Evolutionary conservation across 495 filamentous ascomycete species (phyloP).

Genomic region (Tuber indicum): DNA sequence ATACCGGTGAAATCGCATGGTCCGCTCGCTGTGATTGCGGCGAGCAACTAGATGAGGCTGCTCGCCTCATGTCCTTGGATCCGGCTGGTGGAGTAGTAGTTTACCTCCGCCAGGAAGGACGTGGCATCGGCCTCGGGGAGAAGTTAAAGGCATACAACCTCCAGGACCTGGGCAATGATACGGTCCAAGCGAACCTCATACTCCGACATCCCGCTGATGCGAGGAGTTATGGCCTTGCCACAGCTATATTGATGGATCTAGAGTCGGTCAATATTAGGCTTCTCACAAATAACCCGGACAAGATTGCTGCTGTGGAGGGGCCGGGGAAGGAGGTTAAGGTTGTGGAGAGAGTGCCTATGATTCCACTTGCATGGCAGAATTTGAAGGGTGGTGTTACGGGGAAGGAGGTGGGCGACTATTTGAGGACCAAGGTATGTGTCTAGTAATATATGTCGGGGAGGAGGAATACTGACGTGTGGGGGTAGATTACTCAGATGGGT

Average conservation of each 20-base stretch:
- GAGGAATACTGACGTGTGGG: constrained; percentile 8
- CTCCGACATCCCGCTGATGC: constrained; percentile 92
- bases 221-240: constrained; percentile 86
- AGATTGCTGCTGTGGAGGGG: constrained; percentile 89
- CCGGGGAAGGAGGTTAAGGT: constrained; percentile 80
- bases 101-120: constrained; percentile 91
- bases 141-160: constrained; percentile 98
- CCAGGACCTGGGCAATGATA: constrained; percentile 90
- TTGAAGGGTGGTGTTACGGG: constrained; percentile 75
- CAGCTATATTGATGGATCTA: constrained; percentile 84
- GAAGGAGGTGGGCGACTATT: constrained; percentile 83
- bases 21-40: constrained; percentile 96
- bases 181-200: constrained; percentile 89
- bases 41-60: constrained; percentile 95
- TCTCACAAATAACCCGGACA: constrained; percentile 97
- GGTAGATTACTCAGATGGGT: constrained; percentile 39
- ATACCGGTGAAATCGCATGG: constrained; percentile 97
- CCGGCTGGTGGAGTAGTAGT: constrained; percentile 80
- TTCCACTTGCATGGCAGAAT: constrained; percentile 88
- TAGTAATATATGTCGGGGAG: neutral
- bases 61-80: constrained; percentile 81
- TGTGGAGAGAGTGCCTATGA: constrained; percentile 86
- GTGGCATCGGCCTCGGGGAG: constrained; percentile 87
- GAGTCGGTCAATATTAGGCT: constrained; percentile 70
- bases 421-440: constrained; percentile 76